Evolutionary conservation across 73 alveolate species (phyloP).

Genomic region (Paramecium sonneborni): DNA sequence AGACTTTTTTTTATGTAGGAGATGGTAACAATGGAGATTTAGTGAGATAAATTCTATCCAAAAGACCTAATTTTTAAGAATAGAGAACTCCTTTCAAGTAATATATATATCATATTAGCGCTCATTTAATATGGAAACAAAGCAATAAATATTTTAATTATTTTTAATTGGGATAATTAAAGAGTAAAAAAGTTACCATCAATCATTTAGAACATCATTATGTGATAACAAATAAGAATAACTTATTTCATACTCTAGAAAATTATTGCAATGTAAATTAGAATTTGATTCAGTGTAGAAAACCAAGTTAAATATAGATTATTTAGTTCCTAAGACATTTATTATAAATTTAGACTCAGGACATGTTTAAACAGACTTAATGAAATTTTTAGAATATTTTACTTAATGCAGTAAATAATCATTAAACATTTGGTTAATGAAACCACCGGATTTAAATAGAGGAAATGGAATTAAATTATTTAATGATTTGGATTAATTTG

Average conservation of each 20-base stretch:
- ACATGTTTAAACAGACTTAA: neutral
- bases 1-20: slow-evolving; percentile 14
- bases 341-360: slow-evolving; percentile 14
- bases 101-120: neutral
- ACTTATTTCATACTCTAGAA: neutral
- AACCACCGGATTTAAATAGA: slow-evolving; percentile 64
- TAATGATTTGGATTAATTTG: slow-evolving; percentile 51
- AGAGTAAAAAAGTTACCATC: slow-evolving; percentile 32
- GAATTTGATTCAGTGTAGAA: slow-evolving; percentile 7
- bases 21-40: slow-evolving; percentile 33
- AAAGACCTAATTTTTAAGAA: neutral
- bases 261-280: slow-evolving; percentile 57
- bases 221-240: slow-evolving; percentile 9
- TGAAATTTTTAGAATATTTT: slow-evolving; percentile 19
- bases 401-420: neutral
- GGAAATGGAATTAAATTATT: slow-evolving; percentile 63
- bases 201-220: slow-evolving; percentile 42
- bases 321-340: slow-evolving; percentile 33
- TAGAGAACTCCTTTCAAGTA: slow-evolving; percentile 44
- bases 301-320: slow-evolving; percentile 22
- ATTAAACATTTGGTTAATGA: slow-evolving; percentile 46
- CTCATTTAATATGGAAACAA: slow-evolving; percentile 34
- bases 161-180: neutral
- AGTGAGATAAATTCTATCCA: neutral
- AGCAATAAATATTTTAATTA: slow-evolving; percentile 33